Base-by-base conservation (phyloP, 1,284 basidiomycete genomes). In the Ceratobasidium sp. region DNA sequence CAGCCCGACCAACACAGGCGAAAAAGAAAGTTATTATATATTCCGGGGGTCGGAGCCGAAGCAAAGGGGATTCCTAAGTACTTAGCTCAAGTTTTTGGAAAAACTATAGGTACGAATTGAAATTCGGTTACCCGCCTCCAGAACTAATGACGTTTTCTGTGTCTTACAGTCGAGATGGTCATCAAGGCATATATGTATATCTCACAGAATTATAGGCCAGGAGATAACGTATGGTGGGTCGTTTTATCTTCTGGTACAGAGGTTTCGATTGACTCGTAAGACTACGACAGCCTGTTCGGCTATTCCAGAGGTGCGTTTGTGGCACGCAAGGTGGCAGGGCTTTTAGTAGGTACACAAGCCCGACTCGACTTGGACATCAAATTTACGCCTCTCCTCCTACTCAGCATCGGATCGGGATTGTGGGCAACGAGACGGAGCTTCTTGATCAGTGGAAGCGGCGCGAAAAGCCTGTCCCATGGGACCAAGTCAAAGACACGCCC, bases 251-350 rank as follows among this genome's bases (percentile, higher is more conserved):
- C 4, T 15, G 3, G 38, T 3, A 20, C 38, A 17, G 33, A 7
- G 23, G 20, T 12, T 15, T 13, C 28, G 12, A 42, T 12, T 40
- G 66, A 3, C 66, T 68, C 23, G 54, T 40, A n/a, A 26, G 33
- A 17, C 52, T 9, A 59, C 33, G 40, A 2, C 20, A 74, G 71
- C 33, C n/a, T 74, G 38, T 74, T 74, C 38, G 71, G 71, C 5
- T 74, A 74, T 56, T 74, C 71, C 0, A 74, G 71, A 59, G 78
- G 78, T 6, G 77, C 78, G 17, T 79, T 78, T 79, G 78, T 76
- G 23, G 78, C 76, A 15, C 75, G 78, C 33, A 79, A 78, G 52
- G 78, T 79, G 26, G 78, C 77, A 15, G 64, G 64, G 23, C 50
- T 79, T 9, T 48, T 79, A 13, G 78, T 79, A 46, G 6, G 78